Evolutionary conservation across 2,329 filamentous ascomycete genomes (phyloP), one percentile per base, ranked within the genome.

Genomic region (Xylaria sp.): DNA sequence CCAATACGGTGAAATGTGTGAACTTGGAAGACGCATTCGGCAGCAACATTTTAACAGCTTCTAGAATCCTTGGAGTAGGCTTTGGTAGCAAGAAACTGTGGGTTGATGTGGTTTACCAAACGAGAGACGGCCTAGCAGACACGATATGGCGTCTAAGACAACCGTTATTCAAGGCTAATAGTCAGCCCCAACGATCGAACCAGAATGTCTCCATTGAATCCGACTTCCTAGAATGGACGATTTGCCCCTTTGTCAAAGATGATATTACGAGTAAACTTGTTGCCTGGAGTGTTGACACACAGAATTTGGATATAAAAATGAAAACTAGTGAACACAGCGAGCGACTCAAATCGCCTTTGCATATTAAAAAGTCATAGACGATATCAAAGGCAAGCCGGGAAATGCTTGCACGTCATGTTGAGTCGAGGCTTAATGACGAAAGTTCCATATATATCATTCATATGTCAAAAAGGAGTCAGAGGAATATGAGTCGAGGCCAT

Each of bases 61-160:
- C 39, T 32, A 55, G 34, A 32, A 41, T 69, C 3, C 53, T 66
- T 13, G 41, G 60, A 20, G 39, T 67, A 20, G 48, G 60, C 12
- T 60, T 69, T 9, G 41, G 34, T 13, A 53, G 59, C 15, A 66
- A 63, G 67, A 69, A 69, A 30, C n/a, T 69, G 13, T 63, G 53
- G 28, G 58, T 69, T 41, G 63, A 66, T 23, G 34, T 69, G 39
- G 45, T 52, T 8, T 69, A 66, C 50, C 53, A 45, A 43, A 56
- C 52, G 41, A 66, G 43, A 20, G 59, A 43, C 45, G 34, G 12
- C 28, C 52, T 34, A 1, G 18, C 34, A 18, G 30, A 63, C 18
- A 36, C 30, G 46, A 43, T 66, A 15, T 56, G 30, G 18, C 63
- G 55, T 50, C 46, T 66, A 1, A 50, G 41, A 18, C 63, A 69